Percentiles rank a stretch among this genome's conserved stretches.
These are phyloP conservation scores for Globisporangium cederbergense DNA, from an alignment of 352 stramenopile species.

Conservation along the genomic window DNA sequence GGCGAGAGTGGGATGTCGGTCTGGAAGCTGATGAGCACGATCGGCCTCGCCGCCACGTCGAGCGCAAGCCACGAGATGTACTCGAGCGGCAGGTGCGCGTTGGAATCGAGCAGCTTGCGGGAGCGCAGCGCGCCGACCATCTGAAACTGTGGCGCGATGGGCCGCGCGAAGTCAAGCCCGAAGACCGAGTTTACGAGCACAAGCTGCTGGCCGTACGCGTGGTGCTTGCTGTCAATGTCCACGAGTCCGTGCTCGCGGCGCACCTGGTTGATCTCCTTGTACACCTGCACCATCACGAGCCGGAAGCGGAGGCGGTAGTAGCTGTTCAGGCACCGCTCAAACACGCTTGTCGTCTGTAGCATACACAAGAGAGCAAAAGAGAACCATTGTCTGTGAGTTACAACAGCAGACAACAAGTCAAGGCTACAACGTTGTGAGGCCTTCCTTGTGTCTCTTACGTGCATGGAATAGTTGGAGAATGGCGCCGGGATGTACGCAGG, in stretches of 20 bases:
- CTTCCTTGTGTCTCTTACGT: constrained; percentile 22
- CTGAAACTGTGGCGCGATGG: constrained; percentile 72
- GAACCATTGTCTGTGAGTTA: neutral
- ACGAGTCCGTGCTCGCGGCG: constrained; percentile 48
- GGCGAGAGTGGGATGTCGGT: constrained; percentile 42
- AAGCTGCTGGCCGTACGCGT: constrained; percentile 52
- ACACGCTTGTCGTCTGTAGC: constrained; percentile 55
- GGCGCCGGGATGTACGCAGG: constrained; percentile 76
- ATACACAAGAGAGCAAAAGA: constrained; percentile 8
- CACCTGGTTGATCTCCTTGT: constrained; percentile 65
- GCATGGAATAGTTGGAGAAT: constrained; percentile 80
- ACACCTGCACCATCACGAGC: constrained; percentile 51
- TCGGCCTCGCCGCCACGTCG: constrained; percentile 24
- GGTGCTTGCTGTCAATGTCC: constrained; percentile 43
- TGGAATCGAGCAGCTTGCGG: constrained; percentile 6
- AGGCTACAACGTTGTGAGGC: too few relatives aligned
- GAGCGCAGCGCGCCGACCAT: constrained; percentile 67
- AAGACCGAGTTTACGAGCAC: constrained; percentile 84
- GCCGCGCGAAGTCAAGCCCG: constrained; percentile 72
- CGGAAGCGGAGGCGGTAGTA: constrained; percentile 75
- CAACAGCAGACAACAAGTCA: neutral
- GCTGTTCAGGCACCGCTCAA: constrained; percentile 79
- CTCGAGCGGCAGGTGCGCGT: constrained; percentile 26
- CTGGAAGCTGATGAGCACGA: constrained; percentile 65
- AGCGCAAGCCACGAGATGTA: constrained; percentile 36